A percentile compares a stretch with the other conserved stretches of the same genome.
These are phyloP conservation scores for Postia placenta DNA, from an alignment of 768 basidiomycete species.

Conservation along the genomic window DNA sequence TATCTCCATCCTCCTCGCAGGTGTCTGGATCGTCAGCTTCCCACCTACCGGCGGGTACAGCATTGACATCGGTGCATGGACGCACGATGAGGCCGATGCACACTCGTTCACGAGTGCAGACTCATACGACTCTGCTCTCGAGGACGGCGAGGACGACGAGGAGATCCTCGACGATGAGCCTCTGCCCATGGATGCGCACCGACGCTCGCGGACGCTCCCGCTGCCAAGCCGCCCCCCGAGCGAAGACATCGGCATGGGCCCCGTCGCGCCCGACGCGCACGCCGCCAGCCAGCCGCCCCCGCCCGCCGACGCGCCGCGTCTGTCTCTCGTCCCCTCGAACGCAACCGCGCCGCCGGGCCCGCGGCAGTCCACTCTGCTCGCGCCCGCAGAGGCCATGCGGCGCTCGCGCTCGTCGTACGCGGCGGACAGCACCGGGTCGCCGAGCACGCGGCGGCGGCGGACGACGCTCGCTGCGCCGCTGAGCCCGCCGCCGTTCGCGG, in stretches of 20 bases:
- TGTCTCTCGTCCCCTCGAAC: conserved; percentile 6
- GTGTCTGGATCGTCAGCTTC: conserved; percentile 87
- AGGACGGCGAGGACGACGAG: conserved; percentile 12
- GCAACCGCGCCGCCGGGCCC: neutral
- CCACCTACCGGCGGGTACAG: conserved; percentile 54
- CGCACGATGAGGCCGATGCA: conserved; percentile 34
- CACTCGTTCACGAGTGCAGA: conserved; percentile 4
- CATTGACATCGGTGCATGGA: conserved; percentile 36
- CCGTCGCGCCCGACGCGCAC: neutral
- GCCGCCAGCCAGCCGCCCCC: conserved; percentile 12
- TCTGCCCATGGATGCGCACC: conserved; percentile 18
- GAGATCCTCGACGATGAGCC: conserved; percentile 23
- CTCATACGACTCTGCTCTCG: neutral
- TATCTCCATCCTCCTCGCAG: conserved; percentile 70
- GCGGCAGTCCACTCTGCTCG: neutral
- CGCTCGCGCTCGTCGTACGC: conserved; percentile 10
- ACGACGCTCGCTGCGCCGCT: conserved; percentile 9
- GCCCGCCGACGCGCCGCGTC: conserved; percentile 8
- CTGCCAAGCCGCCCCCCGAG: conserved; percentile 5
- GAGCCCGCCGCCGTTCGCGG: conserved; percentile 10
- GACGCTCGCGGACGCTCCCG: neutral
- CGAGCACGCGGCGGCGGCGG: conserved; percentile 10
- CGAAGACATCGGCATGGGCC: conserved; percentile 5
- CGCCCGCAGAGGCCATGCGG: neutral
- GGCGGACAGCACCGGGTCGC: conserved; percentile 8